phyloP scores from a whole-genome alignment of 2,329 filamentous ascomycete genomes.

The Teratosphaeria nubilosa region DNA sequence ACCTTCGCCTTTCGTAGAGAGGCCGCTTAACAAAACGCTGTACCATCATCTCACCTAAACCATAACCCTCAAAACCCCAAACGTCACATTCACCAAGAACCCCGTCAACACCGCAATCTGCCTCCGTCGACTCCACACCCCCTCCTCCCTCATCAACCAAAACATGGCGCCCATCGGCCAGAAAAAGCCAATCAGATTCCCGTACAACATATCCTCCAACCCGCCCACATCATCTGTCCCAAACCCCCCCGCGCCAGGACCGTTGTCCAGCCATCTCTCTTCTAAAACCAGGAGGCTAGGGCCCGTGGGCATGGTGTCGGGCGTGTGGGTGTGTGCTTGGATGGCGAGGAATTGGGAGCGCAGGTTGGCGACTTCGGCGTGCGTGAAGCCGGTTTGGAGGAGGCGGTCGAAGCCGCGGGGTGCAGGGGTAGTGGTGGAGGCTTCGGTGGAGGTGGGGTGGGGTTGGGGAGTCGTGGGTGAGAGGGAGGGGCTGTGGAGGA shows the following conservation, averaged over 20 bases:
- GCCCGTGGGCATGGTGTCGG: slow-evolving; percentile 78
- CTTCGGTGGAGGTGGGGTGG: slow-evolving; percentile 1
- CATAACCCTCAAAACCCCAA: slow-evolving; percentile 59
- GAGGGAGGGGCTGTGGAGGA: slow-evolving; percentile 18
- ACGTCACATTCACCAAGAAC: slow-evolving; percentile 65
- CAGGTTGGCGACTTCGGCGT: slow-evolving; percentile 72
- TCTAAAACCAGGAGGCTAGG: slow-evolving; percentile 68
- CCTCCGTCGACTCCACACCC: slow-evolving; percentile 74
- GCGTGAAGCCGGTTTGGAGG: slow-evolving; percentile 68
- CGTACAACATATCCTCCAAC: slow-evolving; percentile 77
- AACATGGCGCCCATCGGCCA: slow-evolving; percentile 81
- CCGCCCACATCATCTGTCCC: slow-evolving; percentile 47
- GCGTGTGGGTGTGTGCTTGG: slow-evolving; percentile 70
- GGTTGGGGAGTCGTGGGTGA: background rate
- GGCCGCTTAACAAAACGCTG: background rate
- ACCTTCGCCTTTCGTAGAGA: slow-evolving; percentile 9
- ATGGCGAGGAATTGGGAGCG: slow-evolving; percentile 83
- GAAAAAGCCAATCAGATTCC: slow-evolving; percentile 86
- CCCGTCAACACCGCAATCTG: slow-evolving; percentile 81
- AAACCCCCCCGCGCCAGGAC: slow-evolving; percentile 32
- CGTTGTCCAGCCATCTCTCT: slow-evolving; percentile 77
- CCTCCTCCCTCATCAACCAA: slow-evolving; percentile 79
- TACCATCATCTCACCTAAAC: slow-evolving; percentile 17
- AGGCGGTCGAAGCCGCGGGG: slow-evolving; percentile 84
- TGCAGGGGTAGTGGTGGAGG: slow-evolving; percentile 39